Evolutionary conservation across 1,284 basidiomycete genomes (phyloP).

Genomic region (Cryptococcus hybrid): DNA sequence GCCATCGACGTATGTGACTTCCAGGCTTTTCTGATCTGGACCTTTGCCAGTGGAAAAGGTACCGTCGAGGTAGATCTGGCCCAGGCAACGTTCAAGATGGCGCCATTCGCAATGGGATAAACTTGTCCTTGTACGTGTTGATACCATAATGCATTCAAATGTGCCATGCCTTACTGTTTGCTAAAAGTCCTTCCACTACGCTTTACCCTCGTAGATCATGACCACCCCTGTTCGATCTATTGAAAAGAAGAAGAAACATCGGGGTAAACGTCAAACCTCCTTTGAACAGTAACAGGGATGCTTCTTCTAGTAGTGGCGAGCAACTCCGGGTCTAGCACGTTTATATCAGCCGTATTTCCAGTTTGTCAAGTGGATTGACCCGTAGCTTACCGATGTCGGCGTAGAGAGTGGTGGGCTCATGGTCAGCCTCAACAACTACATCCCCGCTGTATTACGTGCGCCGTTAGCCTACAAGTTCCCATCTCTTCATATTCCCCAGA

Average conservation of each 20-base stretch:
- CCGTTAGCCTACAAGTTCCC: neutral
- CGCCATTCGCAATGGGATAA: too few species aligned
- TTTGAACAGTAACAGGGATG: slow-evolving; percentile 82
- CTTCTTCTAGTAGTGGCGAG: slow-evolving; percentile 70
- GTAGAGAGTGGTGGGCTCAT: slow-evolving; percentile 77
- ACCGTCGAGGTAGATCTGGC: too few species aligned
- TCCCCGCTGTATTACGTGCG: slow-evolving; percentile 54
- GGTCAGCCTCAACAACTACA: slow-evolving; percentile 72
- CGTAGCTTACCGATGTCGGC: slow-evolving; percentile 69
- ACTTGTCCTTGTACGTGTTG: too few species aligned
- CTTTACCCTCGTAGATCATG: neutral
- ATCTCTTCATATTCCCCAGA: slow-evolving; percentile 50
- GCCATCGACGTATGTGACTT: too few species aligned
- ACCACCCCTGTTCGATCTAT: neutral
- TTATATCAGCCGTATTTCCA: slow-evolving; percentile 1
- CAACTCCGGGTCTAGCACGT: slow-evolving; percentile 64
- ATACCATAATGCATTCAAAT: too few species aligned
- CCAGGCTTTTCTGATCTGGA: too few species aligned
- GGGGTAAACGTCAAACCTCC: slow-evolving; percentile 87
- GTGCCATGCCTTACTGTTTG: too few species aligned
- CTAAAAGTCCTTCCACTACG: too few species aligned
- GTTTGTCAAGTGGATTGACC: neutral
- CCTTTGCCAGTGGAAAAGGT: too few species aligned
- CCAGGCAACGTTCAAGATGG: too few species aligned
- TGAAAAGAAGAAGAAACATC: slow-evolving; percentile 56